A percentile compares a stretch with the other conserved stretches of the same genome.
Evolutionary conservation across 2,329 filamentous ascomycete genomes (phyloP).

Genomic region (Beauveria pseudobassiana): DNA sequence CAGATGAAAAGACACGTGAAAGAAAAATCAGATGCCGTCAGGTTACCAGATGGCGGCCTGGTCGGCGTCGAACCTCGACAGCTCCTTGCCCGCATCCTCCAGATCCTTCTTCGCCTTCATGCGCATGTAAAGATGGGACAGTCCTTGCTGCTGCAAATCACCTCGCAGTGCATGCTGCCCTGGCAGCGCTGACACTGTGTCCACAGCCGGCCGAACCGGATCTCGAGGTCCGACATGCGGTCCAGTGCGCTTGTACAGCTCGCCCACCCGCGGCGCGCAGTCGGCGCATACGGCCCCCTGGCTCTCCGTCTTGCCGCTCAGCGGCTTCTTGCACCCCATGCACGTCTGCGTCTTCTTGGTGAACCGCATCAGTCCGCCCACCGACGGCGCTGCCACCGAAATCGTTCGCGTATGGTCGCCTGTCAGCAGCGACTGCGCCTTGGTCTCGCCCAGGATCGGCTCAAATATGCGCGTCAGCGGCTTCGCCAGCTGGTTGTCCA

Average conservation of each 20-base stretch:
- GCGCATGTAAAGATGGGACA: slow-evolving; percentile 98
- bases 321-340: slow-evolving; percentile 97
- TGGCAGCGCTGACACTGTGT: slow-evolving; percentile 98
- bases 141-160: slow-evolving; percentile 93
- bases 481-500: slow-evolving; percentile 96
- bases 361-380: slow-evolving; percentile 97
- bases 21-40: neutral
- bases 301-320: slow-evolving; percentile 70
- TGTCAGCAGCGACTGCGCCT: slow-evolving; percentile 75
- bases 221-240: slow-evolving; percentile 85
- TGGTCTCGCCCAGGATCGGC: slow-evolving; percentile 90
- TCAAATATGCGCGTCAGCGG: slow-evolving; percentile 94
- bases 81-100: slow-evolving; percentile 86
- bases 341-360: slow-evolving; percentile 96
- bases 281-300: slow-evolving; percentile 82
- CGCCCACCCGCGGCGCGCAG: slow-evolving; percentile 77
- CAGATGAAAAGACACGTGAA: neutral
- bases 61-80: slow-evolving; percentile 83
- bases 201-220: slow-evolving; percentile 88
- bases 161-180: slow-evolving; percentile 95
- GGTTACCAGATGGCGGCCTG: slow-evolving; percentile 55
- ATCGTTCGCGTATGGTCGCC: slow-evolving; percentile 95
- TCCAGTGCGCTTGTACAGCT: slow-evolving; percentile 89
- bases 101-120: slow-evolving; percentile 99
- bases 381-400: slow-evolving; percentile 79